Base-by-base conservation (phyloP, 768 basidiomycete species). In the Amanita fuliginea region DNA sequence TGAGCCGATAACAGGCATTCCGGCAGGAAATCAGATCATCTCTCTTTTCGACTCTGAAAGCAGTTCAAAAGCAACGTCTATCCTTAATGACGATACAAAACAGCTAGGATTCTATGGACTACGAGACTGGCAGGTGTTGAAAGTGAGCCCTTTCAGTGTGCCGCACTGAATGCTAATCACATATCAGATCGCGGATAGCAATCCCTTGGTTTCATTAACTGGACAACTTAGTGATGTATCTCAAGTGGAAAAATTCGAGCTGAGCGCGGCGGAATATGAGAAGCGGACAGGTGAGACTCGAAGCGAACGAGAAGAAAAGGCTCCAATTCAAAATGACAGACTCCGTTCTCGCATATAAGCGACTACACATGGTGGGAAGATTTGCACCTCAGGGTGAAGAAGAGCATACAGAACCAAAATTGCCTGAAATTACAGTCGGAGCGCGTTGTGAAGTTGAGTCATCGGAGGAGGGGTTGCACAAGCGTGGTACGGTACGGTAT, bases 201-300 rank as follows among this genome's bases (percentile, higher is more conserved):
- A 96, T 60, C 91, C 94, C 6, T 73, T 83, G 2, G 66, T 64
- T 0, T 81, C 83, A 32, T 74, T 87, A 44, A 86, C 86, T 0
- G 94, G 93, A 1, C 90, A 94, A 61, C 76, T 87, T 46, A 77
- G 83, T 6, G 94, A 96, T 63, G 74, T 87, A 1, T 81, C 82
- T 0, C 79, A 83, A 64, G 91, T 96, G 1, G 83, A 96, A 22
- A 96, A 97, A 62, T 98, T 92, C 55, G 95, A 96, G 69, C 64
- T 98, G 45, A 82, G 80, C 6, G 74, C 81, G 3, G 79, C 79
- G 3, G 89, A 84, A 50, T 98, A 98, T 59, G 89, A 81, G 19
- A 68, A 78, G 59, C 69, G 93, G 57, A 70, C 77, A 67, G 93
- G 94, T 92, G 58, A 37, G 14, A 26, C 32, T 16, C 35, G 26